Percentiles rank a stretch among this genome's conserved stretches.
These are phyloP conservation scores for Candida broadrunensis DNA, from an alignment of 805 yeast species.

Conservation along the genomic window DNA sequence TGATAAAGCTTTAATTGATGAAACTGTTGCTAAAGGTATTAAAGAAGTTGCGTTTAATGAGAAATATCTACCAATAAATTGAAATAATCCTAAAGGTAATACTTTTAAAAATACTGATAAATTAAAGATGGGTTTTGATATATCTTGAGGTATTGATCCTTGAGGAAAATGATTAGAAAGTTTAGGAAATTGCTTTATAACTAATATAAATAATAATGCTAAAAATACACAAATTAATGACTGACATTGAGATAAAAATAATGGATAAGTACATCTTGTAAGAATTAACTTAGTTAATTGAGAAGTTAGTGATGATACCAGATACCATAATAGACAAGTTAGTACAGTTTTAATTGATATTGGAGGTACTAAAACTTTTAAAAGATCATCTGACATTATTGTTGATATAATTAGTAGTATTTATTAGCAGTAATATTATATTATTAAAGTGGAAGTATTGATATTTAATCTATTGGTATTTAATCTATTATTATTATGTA, in stretches of 20 bases:
- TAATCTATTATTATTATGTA: neutral
- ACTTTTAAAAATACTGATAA: constrained; percentile 41
- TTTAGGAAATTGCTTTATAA: constrained; percentile 28
- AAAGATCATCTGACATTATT: neutral
- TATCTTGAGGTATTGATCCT: constrained; percentile 50
- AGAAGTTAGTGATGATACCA: constrained; percentile 60
- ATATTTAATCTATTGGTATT: neutral
- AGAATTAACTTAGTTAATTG: constrained; percentile 60
- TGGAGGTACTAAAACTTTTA: constrained; percentile 20
- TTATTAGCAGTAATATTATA: too few species aligned
- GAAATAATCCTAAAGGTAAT: constrained; percentile 64
- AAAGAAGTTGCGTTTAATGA: constrained; percentile 62
- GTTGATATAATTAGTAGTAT: too few species aligned
- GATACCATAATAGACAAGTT: constrained; percentile 58
- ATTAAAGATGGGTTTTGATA: constrained; percentile 17
- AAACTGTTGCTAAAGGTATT: constrained; percentile 66
- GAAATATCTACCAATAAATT: constrained; percentile 61
- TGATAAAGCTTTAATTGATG: constrained; percentile 65
- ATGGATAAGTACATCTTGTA: constrained; percentile 54
- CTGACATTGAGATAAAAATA: constrained; percentile 64
- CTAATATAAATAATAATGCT: constrained; percentile 35
- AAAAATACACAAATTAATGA: constrained; percentile 49
- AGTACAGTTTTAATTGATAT: constrained; percentile 35
- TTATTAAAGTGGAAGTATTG: too few species aligned
- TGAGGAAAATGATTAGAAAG: constrained; percentile 43